Evolutionary conservation across 2,329 filamentous ascomycete genomes (phyloP).

Genomic region (Tolypocladium paradoxum): DNA sequence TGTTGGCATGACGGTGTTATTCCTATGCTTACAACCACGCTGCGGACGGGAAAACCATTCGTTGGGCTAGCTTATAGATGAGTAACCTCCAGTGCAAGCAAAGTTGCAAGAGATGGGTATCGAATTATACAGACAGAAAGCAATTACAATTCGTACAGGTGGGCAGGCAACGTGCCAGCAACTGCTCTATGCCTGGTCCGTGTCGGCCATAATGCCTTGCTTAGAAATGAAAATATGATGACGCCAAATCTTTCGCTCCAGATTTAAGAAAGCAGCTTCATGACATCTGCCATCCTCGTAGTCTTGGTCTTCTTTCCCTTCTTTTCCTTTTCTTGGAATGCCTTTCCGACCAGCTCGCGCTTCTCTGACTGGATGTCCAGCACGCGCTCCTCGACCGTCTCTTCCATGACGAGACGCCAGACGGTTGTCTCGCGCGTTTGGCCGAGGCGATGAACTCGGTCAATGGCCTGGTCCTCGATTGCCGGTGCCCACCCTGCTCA

Average conservation of each 20-base stretch:
- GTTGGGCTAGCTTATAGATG: background rate
- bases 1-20: background rate
- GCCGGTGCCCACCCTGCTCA: constrained; percentile 74
- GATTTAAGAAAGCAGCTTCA: constrained; percentile 31
- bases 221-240: background rate
- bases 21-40: no score
- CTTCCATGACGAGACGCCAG: constrained; percentile 72
- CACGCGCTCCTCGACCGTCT: constrained; percentile 70
- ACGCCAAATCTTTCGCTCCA: background rate
- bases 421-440: constrained; percentile 71
- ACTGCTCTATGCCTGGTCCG: background rate
- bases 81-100: background rate
- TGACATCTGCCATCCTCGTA: constrained; percentile 45
- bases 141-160: no score
- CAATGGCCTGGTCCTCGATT: constrained; percentile 84
- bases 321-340: constrained; percentile 60
- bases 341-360: constrained; percentile 63
- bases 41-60: background rate
- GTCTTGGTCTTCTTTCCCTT: constrained; percentile 43
- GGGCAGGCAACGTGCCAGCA: background rate
- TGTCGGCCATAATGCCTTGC: background rate
- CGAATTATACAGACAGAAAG: background rate
- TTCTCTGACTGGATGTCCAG: constrained; percentile 71
- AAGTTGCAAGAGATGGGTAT: background rate
- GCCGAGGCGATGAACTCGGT: constrained; percentile 76